phyloP scores from a whole-genome alignment of 139 green algal genomes.

The Tetraselmis chui region DNA sequence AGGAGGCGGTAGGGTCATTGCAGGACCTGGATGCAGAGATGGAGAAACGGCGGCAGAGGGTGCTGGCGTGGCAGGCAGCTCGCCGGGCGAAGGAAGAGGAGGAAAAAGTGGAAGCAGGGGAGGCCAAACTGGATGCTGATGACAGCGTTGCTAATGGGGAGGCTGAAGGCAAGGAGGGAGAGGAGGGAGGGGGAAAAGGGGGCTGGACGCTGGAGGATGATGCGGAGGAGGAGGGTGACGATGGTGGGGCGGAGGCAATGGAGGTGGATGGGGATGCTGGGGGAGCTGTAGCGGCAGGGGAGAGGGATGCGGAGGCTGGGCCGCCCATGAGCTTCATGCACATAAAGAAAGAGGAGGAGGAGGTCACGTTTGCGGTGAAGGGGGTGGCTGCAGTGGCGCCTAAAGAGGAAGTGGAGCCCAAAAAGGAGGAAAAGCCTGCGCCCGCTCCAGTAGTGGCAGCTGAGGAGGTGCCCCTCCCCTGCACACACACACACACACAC shows the following conservation, averaged over 20 bases:
- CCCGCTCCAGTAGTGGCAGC: not conserved
- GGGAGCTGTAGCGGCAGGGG: not conserved
- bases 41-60: constrained; percentile 51
- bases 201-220: constrained; percentile 62
- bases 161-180: constrained; percentile 1
- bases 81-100: not conserved
- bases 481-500: not conserved
- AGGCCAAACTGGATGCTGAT: constrained; percentile 15
- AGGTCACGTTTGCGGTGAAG: constrained; percentile 7
- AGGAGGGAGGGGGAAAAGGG: constrained; percentile 21
- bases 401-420: constrained; percentile 2
- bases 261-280: constrained; percentile 1
- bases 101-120: constrained; percentile 4
- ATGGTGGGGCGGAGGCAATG: not conserved
- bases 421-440: not conserved
- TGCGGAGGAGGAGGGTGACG: constrained; percentile 46
- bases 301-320: not conserved
- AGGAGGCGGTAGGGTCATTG: not conserved
- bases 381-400: not conserved
- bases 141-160: constrained; percentile 14
- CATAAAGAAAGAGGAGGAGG: constrained; percentile 15
- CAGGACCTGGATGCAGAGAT: constrained; percentile 51
- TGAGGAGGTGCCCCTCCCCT: constrained; percentile 16
- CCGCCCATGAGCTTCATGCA: not conserved
- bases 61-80: constrained; percentile 58